Percentiles rank a stretch among this genome's conserved stretches.
Conservation (phyloP, 75 land plant species). For the Picea glauca region DNA sequence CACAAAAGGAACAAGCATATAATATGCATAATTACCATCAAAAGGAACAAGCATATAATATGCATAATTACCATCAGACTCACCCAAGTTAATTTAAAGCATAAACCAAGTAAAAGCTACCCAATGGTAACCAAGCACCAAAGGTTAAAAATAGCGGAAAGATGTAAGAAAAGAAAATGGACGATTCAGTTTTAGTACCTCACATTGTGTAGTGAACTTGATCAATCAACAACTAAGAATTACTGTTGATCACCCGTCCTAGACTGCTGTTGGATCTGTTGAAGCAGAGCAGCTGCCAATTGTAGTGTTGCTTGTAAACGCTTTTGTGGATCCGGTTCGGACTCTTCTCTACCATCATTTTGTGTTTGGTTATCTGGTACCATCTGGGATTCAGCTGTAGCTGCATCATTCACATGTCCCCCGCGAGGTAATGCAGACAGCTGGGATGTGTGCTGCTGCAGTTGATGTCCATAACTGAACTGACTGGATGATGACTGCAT, state of each 20-base stretch:
- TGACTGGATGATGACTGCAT: constrained; percentile 8
- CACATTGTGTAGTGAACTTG: too few species aligned
- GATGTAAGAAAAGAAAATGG: too few species aligned
- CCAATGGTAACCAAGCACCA: too few species aligned
- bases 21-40: too few species aligned
- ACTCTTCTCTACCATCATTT: constrained; percentile 27
- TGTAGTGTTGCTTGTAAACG: constrained; percentile 89
- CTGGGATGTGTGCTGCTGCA: constrained; percentile 27
- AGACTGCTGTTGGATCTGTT: constrained; percentile 74
- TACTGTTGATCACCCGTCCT: constrained; percentile 13
- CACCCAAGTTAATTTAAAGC: too few species aligned
- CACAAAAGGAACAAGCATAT: too few species aligned
- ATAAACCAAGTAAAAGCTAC: too few species aligned
- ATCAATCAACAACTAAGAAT: neutral
- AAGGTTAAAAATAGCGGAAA: too few species aligned
- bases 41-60: too few species aligned
- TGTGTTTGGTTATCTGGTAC: constrained; percentile 14
- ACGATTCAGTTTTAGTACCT: too few species aligned
- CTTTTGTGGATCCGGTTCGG: constrained; percentile 50
- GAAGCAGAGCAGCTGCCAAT: constrained; percentile 87
- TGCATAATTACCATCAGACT: too few species aligned
- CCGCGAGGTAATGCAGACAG: constrained; percentile 11
- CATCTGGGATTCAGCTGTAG: constrained; percentile 8
- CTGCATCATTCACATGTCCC: neutral
- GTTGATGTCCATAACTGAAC: constrained; percentile 17